Evolutionary conservation across 176 grass and related monocot genomes (phyloP), one percentile per base, ranked within the genome.

Genomic region (Avena atlantica): DNA sequence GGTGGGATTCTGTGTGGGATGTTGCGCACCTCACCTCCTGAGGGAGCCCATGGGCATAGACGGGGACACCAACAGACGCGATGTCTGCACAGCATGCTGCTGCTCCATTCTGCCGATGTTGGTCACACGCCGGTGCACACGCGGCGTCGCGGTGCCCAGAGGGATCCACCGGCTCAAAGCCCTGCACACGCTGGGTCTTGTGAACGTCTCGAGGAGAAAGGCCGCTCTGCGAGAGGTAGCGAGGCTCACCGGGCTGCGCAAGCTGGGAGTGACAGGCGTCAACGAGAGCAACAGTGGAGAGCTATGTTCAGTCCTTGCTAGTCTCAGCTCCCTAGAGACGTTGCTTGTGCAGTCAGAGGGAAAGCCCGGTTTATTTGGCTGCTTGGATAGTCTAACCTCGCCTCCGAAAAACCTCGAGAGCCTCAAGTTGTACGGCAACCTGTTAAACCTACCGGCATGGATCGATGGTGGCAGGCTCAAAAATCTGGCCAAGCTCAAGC

Each of bases 311-410:
- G 29, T 15, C 29, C 2, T 69, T 9, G 7, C 65, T 9, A 69
- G 0, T 19, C 65, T 37, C 31, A 69, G 2, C 29, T 37, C 7
- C 31, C 65, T 69, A 4, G 65, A 69, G 8, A 19, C 65, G 3
- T 4, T 69, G 27, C 31, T 37, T 0, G 15, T 69, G 15, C 65
- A 69, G 3, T 69, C 65, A 0, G 29, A 69, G 29, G 65, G 29
- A 2, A 69, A 37, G 65, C 65, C 65, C 7, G 65, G 65, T 69
- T 37, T 69, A 69, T 69, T 8, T 69, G 65, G 65, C 65, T 69
- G 65, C 66, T 69, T 69, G 66, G 31, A 69, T 69, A 7, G 8
- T 9, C 31, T 69, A 0, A 36, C 31, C 9, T 0, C 0, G 0
- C 29, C 66, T 69, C 31, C 31, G 3, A 10, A 69, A 37, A 69